Base-by-base conservation (phyloP, 768 basidiomycete genomes). In the Lyophyllum atratum region DNA sequence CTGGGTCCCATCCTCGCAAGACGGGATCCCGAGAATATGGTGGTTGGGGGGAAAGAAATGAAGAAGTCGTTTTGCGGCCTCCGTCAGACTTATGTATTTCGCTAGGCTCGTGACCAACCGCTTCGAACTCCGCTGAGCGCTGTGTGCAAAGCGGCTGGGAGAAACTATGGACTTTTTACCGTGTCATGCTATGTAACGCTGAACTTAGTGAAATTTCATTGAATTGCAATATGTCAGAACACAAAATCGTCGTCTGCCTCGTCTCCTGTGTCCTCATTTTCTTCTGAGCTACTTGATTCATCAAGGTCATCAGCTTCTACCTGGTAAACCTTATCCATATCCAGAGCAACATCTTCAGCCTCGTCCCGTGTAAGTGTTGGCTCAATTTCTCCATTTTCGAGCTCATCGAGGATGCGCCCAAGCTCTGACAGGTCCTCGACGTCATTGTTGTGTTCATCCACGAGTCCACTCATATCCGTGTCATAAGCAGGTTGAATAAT, bases 261-360 rank as follows among this genome's bases (percentile, higher is more conserved):
- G 14, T 39, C 37, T 4, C 15, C n/a, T n/a, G n/a, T n/a, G n/a
- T n/a, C n/a, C n/a, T n/a, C 37, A 15, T 14, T 14, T 4, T 39
- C 37, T 14, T 39, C 37, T 4, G 37, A 39, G 37, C 37, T 14
- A 39, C 37, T 39, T 4, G 37, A 39, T 14, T 8, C 37, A 6
- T 39, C 37, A 4, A 39, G 37, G 4, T 7, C 37, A 43, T 43
- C 40, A 21, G 21, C 21, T 4, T 28, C 51, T 28, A 44, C 25
- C 3, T 8, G 4, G 8, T 43, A 4, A 8, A 4, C 8, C 21
- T 4, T 29, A 48, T 60, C 59, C 59, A 60, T 60, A 25, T 60
- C 55, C n/a, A 60, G 21, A 1, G 55, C 59, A 15, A 60, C 55
- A 40, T 60, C 59, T 11, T 33, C 47, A 7, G 43, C 50, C 19